A percentile compares a stretch with the other conserved stretches of the same genome.
phyloP scores from a whole-genome alignment of 2,329 filamentous ascomycete genomes.

The Fusarium sp. region DNA sequence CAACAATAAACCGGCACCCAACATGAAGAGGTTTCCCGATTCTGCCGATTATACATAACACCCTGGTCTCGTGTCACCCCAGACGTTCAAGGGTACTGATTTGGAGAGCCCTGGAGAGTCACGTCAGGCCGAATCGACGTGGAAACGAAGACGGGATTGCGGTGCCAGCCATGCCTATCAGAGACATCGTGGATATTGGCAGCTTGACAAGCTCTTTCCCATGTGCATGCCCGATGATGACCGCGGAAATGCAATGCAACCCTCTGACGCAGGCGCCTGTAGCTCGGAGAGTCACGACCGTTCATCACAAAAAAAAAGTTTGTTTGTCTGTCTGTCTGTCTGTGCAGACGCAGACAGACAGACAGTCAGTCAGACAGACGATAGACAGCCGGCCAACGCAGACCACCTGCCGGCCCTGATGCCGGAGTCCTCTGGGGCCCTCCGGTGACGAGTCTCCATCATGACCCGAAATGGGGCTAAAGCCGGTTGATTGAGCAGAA shows the following conservation, averaged over 20 bases:
- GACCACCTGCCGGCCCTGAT: background rate
- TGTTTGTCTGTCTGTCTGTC: background rate
- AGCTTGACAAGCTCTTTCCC: conserved; percentile 7
- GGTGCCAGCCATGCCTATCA: conserved; percentile 9
- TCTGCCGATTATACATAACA: background rate
- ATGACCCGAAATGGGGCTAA: conserved; percentile 19
- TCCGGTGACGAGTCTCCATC: background rate
- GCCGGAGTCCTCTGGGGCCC: background rate
- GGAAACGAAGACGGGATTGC: conserved; percentile 3
- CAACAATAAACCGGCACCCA: background rate
- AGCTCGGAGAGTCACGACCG: background rate
- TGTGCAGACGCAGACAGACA: background rate
- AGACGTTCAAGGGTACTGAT: conserved; percentile 10
- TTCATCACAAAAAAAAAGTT: background rate
- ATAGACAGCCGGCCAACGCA: conserved; percentile 1
- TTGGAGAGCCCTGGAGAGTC: conserved; percentile 14
- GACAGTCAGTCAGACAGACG: background rate
- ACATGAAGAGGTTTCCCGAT: conserved; percentile 7
- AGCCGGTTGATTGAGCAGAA: conserved; percentile 7
- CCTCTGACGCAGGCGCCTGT: conserved; percentile 16
- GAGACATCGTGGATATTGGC: background rate
- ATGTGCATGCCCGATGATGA: conserved; percentile 8
- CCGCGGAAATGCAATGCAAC: conserved; percentile 32
- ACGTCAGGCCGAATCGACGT: conserved; percentile 1
- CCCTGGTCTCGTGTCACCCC: conserved; percentile 1